Evolutionary conservation across 1,284 basidiomycete species (phyloP).

Genomic region (Agaricales sp.): DNA sequence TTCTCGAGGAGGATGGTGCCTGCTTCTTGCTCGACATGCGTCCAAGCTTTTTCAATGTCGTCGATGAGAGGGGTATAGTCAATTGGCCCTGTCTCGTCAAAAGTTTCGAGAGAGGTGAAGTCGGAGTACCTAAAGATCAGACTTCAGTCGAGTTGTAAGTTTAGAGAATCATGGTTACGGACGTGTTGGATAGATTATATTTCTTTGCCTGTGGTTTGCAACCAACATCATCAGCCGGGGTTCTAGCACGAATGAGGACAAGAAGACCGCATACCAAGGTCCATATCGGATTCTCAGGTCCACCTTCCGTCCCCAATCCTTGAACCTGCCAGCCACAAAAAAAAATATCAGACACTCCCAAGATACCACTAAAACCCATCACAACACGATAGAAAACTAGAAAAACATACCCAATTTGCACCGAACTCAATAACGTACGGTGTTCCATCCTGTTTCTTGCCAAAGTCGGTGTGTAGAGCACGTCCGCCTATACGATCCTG

Average conservation of each 20-base stretch:
- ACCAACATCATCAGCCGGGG: background rate
- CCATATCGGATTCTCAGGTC: slow-evolving; percentile 50
- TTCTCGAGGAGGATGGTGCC: background rate
- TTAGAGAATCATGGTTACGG: slow-evolving; percentile 12
- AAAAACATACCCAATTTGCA: slow-evolving; percentile 68
- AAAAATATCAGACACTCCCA: background rate
- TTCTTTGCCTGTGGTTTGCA: slow-evolving; percentile 28
- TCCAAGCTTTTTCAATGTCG: background rate
- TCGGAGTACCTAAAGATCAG: background rate
- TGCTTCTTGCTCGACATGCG: background rate
- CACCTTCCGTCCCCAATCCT: slow-evolving; percentile 20
- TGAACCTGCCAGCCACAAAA: background rate
- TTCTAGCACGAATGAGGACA: slow-evolving; percentile 35
- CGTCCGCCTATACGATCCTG: slow-evolving; percentile 51
- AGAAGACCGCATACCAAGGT: slow-evolving; percentile 49
- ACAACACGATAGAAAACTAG: slow-evolving; percentile 23
- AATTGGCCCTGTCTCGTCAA: background rate
- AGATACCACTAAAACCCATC: no score
- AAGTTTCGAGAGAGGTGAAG: background rate
- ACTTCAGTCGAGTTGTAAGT: no score
- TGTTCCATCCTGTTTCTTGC: slow-evolving; percentile 15
- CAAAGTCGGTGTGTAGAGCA: slow-evolving; percentile 38
- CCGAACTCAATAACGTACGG: slow-evolving; percentile 46
- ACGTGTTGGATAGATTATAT: slow-evolving; percentile 43
- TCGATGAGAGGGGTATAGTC: background rate